Evolutionary conservation across 2,329 filamentous ascomycete genomes (phyloP), one percentile per base, ranked within the genome.

Genomic region (Xylaria sp.): DNA sequence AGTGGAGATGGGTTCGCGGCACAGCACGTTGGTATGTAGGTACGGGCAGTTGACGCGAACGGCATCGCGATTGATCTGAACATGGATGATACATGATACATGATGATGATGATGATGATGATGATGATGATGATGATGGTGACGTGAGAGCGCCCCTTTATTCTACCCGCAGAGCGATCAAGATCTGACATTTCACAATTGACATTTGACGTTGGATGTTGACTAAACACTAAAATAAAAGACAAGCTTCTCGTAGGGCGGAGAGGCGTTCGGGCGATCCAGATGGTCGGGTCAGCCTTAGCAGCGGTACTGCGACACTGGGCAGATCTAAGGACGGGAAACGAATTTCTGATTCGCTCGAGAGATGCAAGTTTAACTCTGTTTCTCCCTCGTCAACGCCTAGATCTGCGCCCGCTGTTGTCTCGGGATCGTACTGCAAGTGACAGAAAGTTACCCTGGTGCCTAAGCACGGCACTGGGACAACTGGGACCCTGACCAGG

Each of bases 281-380:
- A 29, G 24, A 39, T 37, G 29, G 41, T 47, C 45, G 58, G 58
- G 52, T 52, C 47, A 48, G 42, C 50, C 52, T 20, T 50, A 51
- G 21, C 20, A 18, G 22, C 22, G 38, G 44, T 18, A 40, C 18
- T 22, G 34, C 40, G 40, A 37, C 9, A 48, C 20, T 4, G 4
- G 21, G 8, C 20, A 21, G 22, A 29, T 21, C 38, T 24, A 7
- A 16, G 39, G 8, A 29, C 13, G 16, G 22, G 37, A 16, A 20
- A 24, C n/a, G n/a, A 19, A 21, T 16, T 47, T 19, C 7, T 17
- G n/a, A 16, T 21, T 18, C 7, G 24, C 13, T 17, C 4, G 39
- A 13, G 16, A 11, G 29, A 13, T 6, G 4, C 3, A 34, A 34
- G 29, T 11, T 26, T 26, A 26, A 26, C 11, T 26, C 24, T 11